phyloP scores from a whole-genome alignment of 352 stramenopile genomes.

The Phytopythium chamaehyphon region DNA sequence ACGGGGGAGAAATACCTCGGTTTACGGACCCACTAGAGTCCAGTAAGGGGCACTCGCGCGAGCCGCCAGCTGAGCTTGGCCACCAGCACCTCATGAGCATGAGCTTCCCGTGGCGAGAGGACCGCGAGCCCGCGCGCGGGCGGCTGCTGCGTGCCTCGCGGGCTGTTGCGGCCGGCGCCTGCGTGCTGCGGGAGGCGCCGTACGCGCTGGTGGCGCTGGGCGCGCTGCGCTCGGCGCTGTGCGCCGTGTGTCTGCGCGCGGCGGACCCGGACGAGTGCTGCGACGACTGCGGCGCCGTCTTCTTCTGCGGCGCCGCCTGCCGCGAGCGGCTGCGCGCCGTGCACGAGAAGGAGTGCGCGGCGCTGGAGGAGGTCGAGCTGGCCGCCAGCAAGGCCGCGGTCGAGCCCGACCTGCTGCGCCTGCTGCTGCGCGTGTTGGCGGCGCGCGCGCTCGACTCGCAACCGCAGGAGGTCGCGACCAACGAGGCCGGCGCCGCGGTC shows the following conservation, averaged over 20 bases:
- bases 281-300: slow-evolving; percentile 43
- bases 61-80: too few species aligned
- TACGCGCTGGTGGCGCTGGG: slow-evolving; percentile 37
- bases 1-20: not conserved
- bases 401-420: slow-evolving; percentile 35
- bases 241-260: slow-evolving; percentile 30
- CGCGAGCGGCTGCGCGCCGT: slow-evolving; percentile 24
- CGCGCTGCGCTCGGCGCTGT: slow-evolving; percentile 21
- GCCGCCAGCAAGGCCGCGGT: slow-evolving; percentile 31
- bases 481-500: slow-evolving; percentile 14
- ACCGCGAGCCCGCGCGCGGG: slow-evolving; percentile 17
- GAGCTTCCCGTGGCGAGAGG: slow-evolving; percentile 29
- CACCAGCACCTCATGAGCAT: too few species aligned
- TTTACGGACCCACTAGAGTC: not conserved
- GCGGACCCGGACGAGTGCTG: slow-evolving; percentile 46
- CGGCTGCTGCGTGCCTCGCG: slow-evolving; percentile 25
- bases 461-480: slow-evolving; percentile 14
- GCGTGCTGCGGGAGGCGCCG: slow-evolving; percentile 24
- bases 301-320: slow-evolving; percentile 46
- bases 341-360: slow-evolving; percentile 39
- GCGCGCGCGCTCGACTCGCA: slow-evolving; percentile 15
- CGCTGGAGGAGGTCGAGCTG: slow-evolving; percentile 41
- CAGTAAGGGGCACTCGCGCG: not conserved
- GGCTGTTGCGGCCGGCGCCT: slow-evolving; percentile 19
- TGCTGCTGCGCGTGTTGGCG: slow-evolving; percentile 39